Base-by-base conservation (phyloP, 768 basidiomycete species). In the Agaricus subrufescens region DNA sequence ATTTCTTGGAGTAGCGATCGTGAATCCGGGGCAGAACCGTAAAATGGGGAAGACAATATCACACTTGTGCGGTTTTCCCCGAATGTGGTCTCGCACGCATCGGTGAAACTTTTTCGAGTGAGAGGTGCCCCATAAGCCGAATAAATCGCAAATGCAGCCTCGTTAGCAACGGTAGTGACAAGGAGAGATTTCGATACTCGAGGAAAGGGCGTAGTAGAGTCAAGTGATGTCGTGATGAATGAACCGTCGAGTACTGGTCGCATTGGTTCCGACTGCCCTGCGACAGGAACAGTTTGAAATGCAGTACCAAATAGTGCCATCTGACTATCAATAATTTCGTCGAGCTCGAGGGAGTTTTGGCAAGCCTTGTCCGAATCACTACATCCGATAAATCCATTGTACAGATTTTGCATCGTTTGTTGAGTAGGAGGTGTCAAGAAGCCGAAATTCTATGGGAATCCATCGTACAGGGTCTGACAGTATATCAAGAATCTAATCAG, bases 61-160 rank as follows among this genome's bases (percentile, higher is more conserved):
- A 63, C 62, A 26, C 63, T 58, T 9, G 81, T 75, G 25, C 83
- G 78, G 12, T 66, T 60, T 15, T 68, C 43, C 40, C 82, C 86
- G 52, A 89, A 77, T 9, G 77, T 73, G 1, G 57, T 61, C 1
- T 73, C 55, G 47, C 82, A 77, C 29, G 77, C 61, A 7, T 51
- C 57, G 12, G 62, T 56, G 61, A 83, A 84, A 15, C 63, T 60
- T 3, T 67, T 61, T 34, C 67, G 66, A 37, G 74, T 67, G 19
- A 89, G 54, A 12, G 76, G 66, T 27, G 64, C 57, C 12, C 66
- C 54, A 67, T 80, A 78, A 45, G 56, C 61, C 30, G 65, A 58
- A 63, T 82, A 84, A 61, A 90, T 84, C 29, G 82, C 73, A n/a
- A 71, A 69, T 2, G 79, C 89, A 0, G 85, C 91, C 63, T 96